Conservation (phyloP, 129 eudicot species). For the sunflower (Helianthus annuus) region HanXRQr2.0-SUNRISE NC_035436.2:169890123-169890622, state of each 20-base stretch:
- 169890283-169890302: conserved; percentile 80
- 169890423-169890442: not conserved
- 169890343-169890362: conserved; percentile 85
- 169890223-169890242: conserved; percentile 66
- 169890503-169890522: conserved; percentile 62
- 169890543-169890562: conserved; percentile 57
- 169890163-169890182: not conserved
- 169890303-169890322: conserved; percentile 76
- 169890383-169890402: not conserved
- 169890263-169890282: conserved; percentile 83
- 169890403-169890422: not conserved
- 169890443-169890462: not conserved
- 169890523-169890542: conserved; percentile 56
- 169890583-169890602: conserved; percentile 64
- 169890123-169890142: not conserved
- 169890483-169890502: conserved; percentile 82
- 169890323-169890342: conserved; percentile 82
- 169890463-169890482: conserved; percentile 50
- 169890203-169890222: conserved; percentile 45
- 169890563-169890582: conserved; percentile 53
- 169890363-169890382: conserved; percentile 98
- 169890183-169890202: not conserved
- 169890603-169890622: conserved; percentile 42
- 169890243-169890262: conserved; percentile 78
- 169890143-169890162: not conserved